These are phyloP conservation scores for Naematelia aurantialba DNA, from an alignment of 768 basidiomycete genomes.

Conservation along the genomic window DNA sequence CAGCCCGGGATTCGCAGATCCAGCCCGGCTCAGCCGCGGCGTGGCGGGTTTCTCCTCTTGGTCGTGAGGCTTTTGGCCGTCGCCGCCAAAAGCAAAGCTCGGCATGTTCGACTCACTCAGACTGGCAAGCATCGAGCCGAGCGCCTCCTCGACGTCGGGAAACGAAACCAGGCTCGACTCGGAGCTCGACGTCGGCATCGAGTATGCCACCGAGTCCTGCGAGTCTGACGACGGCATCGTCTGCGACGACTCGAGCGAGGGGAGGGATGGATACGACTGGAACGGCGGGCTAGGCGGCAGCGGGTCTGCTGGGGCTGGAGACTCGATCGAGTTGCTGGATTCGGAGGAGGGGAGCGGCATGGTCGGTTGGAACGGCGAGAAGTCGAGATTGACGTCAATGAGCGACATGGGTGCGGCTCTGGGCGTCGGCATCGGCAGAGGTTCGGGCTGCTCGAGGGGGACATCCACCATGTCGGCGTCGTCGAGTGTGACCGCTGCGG, in stretches of 20 bases:
- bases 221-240: conserved; percentile 24
- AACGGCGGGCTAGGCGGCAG: conserved; percentile 39
- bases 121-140: conserved; percentile 43
- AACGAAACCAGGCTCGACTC: conserved; percentile 36
- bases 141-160: conserved; percentile 41
- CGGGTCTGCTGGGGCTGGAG: conserved; percentile 13
- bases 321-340: background rate
- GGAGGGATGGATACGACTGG: conserved; percentile 40
- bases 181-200: conserved; percentile 28
- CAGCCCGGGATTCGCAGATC: conserved; percentile 24
- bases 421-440: conserved; percentile 1
- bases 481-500: background rate
- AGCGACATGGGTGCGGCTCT: conserved; percentile 16
- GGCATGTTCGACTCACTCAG: background rate
- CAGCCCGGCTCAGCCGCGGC: background rate
- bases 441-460: conserved; percentile 14
- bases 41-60: background rate
- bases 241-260: conserved; percentile 27
- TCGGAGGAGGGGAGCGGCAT: conserved; percentile 14
- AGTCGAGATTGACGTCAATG: conserved; percentile 39
- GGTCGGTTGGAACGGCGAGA: conserved; percentile 38
- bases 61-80: background rate
- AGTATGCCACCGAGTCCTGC: conserved; percentile 11
- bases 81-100: background rate
- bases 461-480: conserved; percentile 24